Conservation (phyloP, 192 early-diverging fungal genomes). For the Podila epigama region DNA sequence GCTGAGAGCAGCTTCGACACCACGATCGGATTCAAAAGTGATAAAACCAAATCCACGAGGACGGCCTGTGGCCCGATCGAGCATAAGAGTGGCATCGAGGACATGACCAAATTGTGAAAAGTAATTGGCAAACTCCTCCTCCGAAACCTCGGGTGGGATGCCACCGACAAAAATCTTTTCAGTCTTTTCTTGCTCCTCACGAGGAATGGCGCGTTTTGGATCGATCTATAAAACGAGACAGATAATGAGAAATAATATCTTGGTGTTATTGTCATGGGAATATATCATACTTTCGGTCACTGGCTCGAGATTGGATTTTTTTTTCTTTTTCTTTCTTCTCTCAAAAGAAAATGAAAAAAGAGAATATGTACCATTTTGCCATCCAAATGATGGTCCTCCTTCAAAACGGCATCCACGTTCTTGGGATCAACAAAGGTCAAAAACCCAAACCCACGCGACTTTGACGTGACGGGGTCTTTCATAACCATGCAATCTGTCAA, state of each 20-base stretch:
- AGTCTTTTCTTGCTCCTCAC: constrained; percentile 78
- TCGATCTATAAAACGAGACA: constrained; percentile 61
- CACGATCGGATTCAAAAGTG: constrained; percentile 80
- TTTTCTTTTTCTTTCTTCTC: too few relatives aligned
- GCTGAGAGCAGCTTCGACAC: constrained; percentile 80
- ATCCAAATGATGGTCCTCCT: constrained; percentile 74
- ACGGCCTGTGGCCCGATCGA: constrained; percentile 83
- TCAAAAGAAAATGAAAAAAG: constrained; percentile 19
- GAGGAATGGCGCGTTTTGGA: constrained; percentile 75
- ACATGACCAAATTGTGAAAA: constrained; percentile 88
- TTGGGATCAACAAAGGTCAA: constrained; percentile 71
- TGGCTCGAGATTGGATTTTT: not conserved
- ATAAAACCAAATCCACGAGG: constrained; percentile 96
- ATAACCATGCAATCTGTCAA: constrained; percentile 80
- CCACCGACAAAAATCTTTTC: constrained; percentile 97
- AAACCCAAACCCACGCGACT: constrained; percentile 83
- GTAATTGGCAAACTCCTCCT: constrained; percentile 84
- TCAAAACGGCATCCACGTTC: constrained; percentile 70
- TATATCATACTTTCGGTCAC: not conserved
- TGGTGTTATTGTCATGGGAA: constrained; percentile 4
- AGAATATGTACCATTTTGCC: constrained; percentile 72
- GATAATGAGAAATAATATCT: not conserved
- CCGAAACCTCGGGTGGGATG: constrained; percentile 84
- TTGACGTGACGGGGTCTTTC: constrained; percentile 71
- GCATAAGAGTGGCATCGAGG: constrained; percentile 86